These are phyloP conservation scores for Pouteria campechiana DNA, from an alignment of 179 eudicot genomes.

Conservation along the genomic window DNA sequence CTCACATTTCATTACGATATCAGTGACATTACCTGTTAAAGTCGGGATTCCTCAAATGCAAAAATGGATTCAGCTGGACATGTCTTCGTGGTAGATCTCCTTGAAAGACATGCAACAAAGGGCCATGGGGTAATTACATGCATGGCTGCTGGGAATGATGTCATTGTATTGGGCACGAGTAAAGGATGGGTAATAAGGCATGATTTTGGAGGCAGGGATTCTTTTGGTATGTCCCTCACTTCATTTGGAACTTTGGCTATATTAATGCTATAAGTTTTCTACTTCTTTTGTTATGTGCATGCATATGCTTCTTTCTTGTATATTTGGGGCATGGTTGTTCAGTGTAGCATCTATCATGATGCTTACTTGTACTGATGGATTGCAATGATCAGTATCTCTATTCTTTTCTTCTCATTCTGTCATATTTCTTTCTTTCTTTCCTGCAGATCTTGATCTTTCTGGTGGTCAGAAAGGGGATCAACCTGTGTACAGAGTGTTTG, in stretches of 20 bases:
- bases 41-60: background rate
- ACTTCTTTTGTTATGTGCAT: background rate
- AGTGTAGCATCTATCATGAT: too few species aligned
- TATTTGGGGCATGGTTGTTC: too few species aligned
- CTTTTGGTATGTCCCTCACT: constrained; percentile 40
- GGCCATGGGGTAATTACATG: constrained; percentile 82
- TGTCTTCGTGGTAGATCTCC: constrained; percentile 79
- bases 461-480: constrained; percentile 83
- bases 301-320: background rate
- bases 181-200: constrained; percentile 85
- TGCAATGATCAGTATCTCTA: too few species aligned
- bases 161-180: constrained; percentile 75
- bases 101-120: constrained; percentile 82
- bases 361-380: too few species aligned
- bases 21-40: too few species aligned
- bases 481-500: constrained; percentile 81
- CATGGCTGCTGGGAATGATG: constrained; percentile 97
- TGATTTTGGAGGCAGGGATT: constrained; percentile 78
- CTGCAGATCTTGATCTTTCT: constrained; percentile 79
- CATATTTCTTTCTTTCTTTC: background rate
- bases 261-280: background rate
- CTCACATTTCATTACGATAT: too few species aligned
- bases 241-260: background rate
- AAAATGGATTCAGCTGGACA: constrained; percentile 52
- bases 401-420: too few species aligned